Base-by-base conservation (phyloP, 1,284 basidiomycete species). In the Sporisorium exsertum region DNA sequence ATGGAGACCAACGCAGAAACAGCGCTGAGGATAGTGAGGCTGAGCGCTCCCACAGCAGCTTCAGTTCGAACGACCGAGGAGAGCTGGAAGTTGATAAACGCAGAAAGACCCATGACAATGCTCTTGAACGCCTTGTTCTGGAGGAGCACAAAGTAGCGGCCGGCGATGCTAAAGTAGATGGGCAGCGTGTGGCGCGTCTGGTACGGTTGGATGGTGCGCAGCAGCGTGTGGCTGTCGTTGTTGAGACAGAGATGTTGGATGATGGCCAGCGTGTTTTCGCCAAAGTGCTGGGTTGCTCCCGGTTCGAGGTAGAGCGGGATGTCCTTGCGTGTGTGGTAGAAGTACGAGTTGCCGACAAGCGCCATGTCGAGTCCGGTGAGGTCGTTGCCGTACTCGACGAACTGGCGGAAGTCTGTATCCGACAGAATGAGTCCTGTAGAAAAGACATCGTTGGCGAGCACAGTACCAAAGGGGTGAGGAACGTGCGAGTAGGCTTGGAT, bases 381-480 rank as follows among this genome's bases (percentile, higher is more conserved):
- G 40, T 65, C 66, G 63, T 80, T 71, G 37, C 97, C 88, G 84
- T 99, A 99, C 72, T 93, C 88, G 81, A 95, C 93, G 77, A 98
- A 99, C 82, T 98, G 95, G 35, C 94, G 70, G 59, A 80, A 81
- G 59, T 83, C 78, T 5, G 72, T 83, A 64, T 82, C 84, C 16
- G 63, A 73, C 93, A 97, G 87, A 56, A 99, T 89, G 63, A 98
- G 90, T 0, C 96, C 96, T 0, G 94, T 96, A 56, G 91, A 91
- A 87, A 99, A 99, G 32, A 99, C 90, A 71, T 99, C 97, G 76
- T 94, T 94, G 12, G 96, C 96, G 47, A 94, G 89, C 64, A 97
- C 90, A 0, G 94, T 95, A 1, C 94, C 97, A 63, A 92, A 93
- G 0, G 94, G 96, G 80, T 92, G 92, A 64, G 95, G 94, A 0